phyloP scores from a whole-genome alignment of 495 filamentous ascomycete genomes.

The Lasiosphaeris hirsuta region DNA sequence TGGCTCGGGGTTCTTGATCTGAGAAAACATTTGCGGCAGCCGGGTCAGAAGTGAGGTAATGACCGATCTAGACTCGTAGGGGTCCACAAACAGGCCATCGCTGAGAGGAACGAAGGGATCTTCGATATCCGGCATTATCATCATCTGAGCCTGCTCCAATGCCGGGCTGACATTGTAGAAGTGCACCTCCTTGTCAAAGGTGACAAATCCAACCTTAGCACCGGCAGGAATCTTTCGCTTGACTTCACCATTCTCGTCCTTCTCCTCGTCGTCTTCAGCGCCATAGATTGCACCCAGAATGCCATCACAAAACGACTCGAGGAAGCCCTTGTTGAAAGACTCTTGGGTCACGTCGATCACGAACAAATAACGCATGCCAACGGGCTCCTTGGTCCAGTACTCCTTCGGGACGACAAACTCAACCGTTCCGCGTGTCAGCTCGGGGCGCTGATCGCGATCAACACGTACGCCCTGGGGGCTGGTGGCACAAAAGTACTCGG shows the following conservation, averaged over 20 bases:
- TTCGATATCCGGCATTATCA: slow-evolving; percentile 97
- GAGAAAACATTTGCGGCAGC: slow-evolving; percentile 79
- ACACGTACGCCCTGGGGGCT: slow-evolving; percentile 83
- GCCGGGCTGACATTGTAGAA: slow-evolving; percentile 89
- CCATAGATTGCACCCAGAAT: slow-evolving; percentile 83
- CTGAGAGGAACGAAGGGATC: slow-evolving; percentile 94
- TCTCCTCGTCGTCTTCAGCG: slow-evolving; percentile 48
- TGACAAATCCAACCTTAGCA: slow-evolving; percentile 89
- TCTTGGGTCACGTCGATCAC: slow-evolving; percentile 90
- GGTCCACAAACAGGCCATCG: slow-evolving; percentile 92
- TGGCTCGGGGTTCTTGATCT: slow-evolving; percentile 83
- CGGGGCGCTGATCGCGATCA: slow-evolving; percentile 85
- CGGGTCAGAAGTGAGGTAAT: slow-evolving; percentile 79
- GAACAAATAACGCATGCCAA: slow-evolving; percentile 84
- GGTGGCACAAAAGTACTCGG: slow-evolving; percentile 90
- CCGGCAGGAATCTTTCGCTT: slow-evolving; percentile 68
- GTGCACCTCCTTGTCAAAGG: slow-evolving; percentile 92
- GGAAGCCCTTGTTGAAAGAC: slow-evolving; percentile 79
- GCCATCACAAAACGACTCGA: slow-evolving; percentile 89
- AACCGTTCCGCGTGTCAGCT: slow-evolving; percentile 85
- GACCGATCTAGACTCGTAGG: slow-evolving; percentile 83
- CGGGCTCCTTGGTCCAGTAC: slow-evolving; percentile 95
- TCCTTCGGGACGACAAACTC: slow-evolving; percentile 97
- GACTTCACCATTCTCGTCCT: slow-evolving; percentile 54
- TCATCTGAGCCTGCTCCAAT: slow-evolving; percentile 90